Conservation (phyloP, 441 rosid species). For the Corymbia citriodora region DNA sequence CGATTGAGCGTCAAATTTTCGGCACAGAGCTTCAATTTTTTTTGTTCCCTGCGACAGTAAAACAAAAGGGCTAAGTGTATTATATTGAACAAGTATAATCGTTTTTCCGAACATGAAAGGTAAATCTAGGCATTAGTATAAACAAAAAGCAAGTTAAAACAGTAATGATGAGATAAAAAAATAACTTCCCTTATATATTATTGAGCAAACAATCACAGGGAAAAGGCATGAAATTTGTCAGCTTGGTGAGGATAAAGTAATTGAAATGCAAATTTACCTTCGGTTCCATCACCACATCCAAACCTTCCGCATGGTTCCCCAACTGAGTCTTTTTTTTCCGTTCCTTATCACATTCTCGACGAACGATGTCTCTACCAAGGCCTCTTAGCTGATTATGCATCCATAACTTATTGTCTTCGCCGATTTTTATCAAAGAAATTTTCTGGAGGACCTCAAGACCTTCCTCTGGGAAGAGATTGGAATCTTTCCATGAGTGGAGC, state of each 20-base stretch:
- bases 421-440: neutral
- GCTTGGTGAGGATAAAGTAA: fast-evolving
- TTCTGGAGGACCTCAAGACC: neutral
- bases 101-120: too few relatives aligned
- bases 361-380: neutral
- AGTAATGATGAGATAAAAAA: too few relatives aligned
- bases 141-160: too few relatives aligned
- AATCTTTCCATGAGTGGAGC: neutral
- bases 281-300: neutral
- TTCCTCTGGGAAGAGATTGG: neutral
- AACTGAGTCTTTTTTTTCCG: neutral
- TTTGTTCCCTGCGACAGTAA: neutral
- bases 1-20: neutral
- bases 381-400: neutral
- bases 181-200: neutral
- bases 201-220: neutral
- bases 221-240: neutral
- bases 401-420: neutral
- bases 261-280: neutral
- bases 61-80: too few relatives aligned
- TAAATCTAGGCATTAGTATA: too few relatives aligned
- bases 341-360: neutral
- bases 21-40: neutral
- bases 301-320: neutral
- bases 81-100: neutral